Conservation (phyloP, 805 yeast genomes). For the Yamadazyma paraphyllophila region DNA sequence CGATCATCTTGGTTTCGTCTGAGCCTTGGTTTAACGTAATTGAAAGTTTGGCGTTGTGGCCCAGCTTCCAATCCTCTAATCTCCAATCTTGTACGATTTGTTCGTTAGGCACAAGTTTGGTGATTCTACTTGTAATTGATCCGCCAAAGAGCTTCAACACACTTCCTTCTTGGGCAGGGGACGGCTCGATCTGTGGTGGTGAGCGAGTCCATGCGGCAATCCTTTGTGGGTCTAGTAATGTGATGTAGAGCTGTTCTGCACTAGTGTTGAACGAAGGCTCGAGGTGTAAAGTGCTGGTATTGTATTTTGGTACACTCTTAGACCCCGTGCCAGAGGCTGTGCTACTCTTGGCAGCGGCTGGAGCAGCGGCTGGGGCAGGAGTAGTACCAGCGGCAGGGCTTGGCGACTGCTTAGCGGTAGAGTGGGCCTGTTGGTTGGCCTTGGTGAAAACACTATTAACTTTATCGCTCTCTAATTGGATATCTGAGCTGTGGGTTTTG, state of each 20-base stretch:
- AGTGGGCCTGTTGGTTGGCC: conserved; percentile 47
- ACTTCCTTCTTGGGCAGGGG: conserved; percentile 54
- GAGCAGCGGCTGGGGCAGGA: conserved; percentile 7
- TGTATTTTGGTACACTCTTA: conserved; percentile 56
- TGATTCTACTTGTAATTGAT: conserved; percentile 69
- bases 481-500: conserved; percentile 73
- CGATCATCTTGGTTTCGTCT: conserved; percentile 80
- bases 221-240: conserved; percentile 72
- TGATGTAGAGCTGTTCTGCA: conserved; percentile 78
- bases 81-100: conserved; percentile 80
- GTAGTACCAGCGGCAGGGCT: background rate
- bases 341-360: conserved; percentile 7
- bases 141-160: conserved; percentile 81
- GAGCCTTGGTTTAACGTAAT: conserved; percentile 72
- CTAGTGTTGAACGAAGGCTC: conserved; percentile 83
- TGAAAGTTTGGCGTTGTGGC: conserved; percentile 68
- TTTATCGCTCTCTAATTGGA: conserved; percentile 64
- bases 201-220: conserved; percentile 92
- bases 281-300: conserved; percentile 75
- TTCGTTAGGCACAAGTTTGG: conserved; percentile 56
- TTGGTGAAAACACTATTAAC: conserved; percentile 41
- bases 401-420: background rate
- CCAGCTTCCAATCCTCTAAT: conserved; percentile 82
- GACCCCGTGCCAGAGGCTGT: conserved; percentile 8
- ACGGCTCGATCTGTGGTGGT: conserved; percentile 50